Percentiles rank a stretch among this genome's conserved stretches.
Evolutionary conservation across 1,284 basidiomycete genomes (phyloP).

Genomic region (Microbotryum violaceum): DNA sequence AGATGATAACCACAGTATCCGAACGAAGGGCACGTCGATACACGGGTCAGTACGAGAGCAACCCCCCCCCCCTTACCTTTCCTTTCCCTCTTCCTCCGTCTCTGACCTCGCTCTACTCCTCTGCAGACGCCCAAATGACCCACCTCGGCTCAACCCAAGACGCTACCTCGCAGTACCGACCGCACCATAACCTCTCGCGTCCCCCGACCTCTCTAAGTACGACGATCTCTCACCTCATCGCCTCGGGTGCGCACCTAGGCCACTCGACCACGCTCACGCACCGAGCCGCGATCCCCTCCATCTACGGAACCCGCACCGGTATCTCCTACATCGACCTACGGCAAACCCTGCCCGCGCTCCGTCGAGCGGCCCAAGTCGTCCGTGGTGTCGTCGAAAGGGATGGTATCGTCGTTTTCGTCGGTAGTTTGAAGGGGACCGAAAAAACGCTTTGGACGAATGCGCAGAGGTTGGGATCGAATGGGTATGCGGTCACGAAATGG

Average conservation of each 20-base stretch:
- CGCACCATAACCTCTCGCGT: conserved; percentile 62
- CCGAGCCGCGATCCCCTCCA: conserved; percentile 82
- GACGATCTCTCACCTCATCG: conserved; percentile 81
- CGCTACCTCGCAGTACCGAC: conserved; percentile 60
- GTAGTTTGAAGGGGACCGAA: conserved; percentile 41
- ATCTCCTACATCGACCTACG: conserved; percentile 94
- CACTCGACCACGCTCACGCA: conserved; percentile 75
- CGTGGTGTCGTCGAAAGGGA: conserved; percentile 71
- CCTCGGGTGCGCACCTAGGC: conserved; percentile 88
- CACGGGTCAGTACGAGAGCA: conserved; percentile 9
- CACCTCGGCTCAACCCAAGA: conserved; percentile 71
- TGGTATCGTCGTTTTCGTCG: conserved; percentile 83
- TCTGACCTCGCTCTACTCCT: not conserved
- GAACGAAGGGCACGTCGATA: conserved; percentile 16
- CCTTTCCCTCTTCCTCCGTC: not conserved
- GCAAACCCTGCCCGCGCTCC: conserved; percentile 81
- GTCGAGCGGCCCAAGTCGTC: conserved; percentile 80
- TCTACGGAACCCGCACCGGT: conserved; percentile 84
- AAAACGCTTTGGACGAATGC: conserved; percentile 67
- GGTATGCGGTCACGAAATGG: conserved; percentile 82
- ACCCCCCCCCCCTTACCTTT: not conserved
- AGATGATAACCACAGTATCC: conserved; percentile 21
- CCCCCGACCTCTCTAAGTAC: conserved; percentile 57
- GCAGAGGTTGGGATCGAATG: conserved; percentile 62
- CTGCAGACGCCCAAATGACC: conserved; percentile 45